A percentile compares a stretch with the other conserved stretches of the same genome.
Conservation (phyloP, 2,329 filamentous ascomycete species). For the Neonectria faginata region DNA sequence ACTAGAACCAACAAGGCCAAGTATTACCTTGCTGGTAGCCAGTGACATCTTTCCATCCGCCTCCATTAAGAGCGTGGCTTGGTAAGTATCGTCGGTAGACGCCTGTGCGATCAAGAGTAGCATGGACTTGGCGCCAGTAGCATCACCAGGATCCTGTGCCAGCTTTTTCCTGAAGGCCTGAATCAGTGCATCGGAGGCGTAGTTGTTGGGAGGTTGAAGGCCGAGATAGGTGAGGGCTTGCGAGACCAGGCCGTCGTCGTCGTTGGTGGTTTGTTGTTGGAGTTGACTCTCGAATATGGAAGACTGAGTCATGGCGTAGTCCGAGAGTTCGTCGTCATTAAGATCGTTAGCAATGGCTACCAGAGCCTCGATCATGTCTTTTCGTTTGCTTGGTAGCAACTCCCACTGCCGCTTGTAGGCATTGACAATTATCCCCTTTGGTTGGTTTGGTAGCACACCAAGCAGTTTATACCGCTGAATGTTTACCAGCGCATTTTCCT, state of each 20-base stretch:
- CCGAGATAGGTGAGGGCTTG: slow-evolving; percentile 52
- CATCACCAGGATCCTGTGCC: slow-evolving; percentile 47
- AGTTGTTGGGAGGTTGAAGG: slow-evolving; percentile 51
- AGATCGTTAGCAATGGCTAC: slow-evolving; percentile 51
- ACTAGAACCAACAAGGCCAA: slow-evolving; percentile 43
- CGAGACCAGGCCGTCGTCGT: slow-evolving; percentile 49
- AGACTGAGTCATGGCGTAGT: slow-evolving; percentile 54
- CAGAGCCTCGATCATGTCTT: slow-evolving; percentile 49
- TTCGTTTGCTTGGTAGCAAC: slow-evolving; percentile 47
- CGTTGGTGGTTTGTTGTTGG: slow-evolving; percentile 42
- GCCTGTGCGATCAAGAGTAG: slow-evolving; percentile 50
- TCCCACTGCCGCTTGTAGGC: slow-evolving; percentile 58
- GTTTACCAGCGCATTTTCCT: slow-evolving; percentile 47
- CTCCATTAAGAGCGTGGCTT: slow-evolving; percentile 50
- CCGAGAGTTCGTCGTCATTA: slow-evolving; percentile 50
- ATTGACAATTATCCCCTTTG: slow-evolving; percentile 51
- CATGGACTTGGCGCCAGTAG: slow-evolving; percentile 49
- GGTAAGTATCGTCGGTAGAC: slow-evolving; percentile 51
- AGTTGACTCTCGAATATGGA: slow-evolving; percentile 55
- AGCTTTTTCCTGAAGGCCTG: slow-evolving; percentile 52
- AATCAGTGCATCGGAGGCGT: slow-evolving; percentile 51
- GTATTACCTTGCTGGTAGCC: slow-evolving; percentile 48
- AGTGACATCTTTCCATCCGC: slow-evolving; percentile 52
- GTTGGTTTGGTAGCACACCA: slow-evolving; percentile 53
- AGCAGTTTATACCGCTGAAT: slow-evolving; percentile 51